These are phyloP conservation scores for Phytophthora pistaciae DNA, from an alignment of 352 stramenopile genomes.

Conservation along the genomic window DNA sequence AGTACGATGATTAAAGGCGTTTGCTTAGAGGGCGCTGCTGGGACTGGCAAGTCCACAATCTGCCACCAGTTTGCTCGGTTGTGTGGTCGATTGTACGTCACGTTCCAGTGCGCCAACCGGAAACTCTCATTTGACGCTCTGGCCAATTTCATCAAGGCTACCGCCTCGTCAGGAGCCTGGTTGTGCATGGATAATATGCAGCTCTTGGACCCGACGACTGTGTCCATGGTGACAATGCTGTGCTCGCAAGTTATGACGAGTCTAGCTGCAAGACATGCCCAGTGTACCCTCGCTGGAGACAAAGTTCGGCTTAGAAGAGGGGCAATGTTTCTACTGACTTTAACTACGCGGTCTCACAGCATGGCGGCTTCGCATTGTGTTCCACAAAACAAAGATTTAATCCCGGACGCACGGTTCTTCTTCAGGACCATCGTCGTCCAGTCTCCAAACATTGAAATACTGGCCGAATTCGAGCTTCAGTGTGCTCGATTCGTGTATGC, in stretches of 20 bases:
- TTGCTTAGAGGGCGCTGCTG: slow-evolving; percentile 44
- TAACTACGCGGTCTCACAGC: slow-evolving; percentile 9
- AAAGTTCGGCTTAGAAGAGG: slow-evolving; percentile 60
- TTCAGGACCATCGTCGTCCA: slow-evolving; percentile 53
- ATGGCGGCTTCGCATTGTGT: not conserved
- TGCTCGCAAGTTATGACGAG: slow-evolving; percentile 60
- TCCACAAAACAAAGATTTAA: not conserved
- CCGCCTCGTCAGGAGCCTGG: slow-evolving; percentile 63
- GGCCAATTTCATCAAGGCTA: slow-evolving; percentile 58
- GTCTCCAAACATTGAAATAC: slow-evolving; percentile 42
- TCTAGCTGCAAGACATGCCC: slow-evolving; percentile 42
- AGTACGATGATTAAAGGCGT: slow-evolving; percentile 48
- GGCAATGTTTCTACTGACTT: slow-evolving; percentile 46
- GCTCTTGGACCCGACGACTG: slow-evolving; percentile 18
- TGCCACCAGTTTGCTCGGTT: slow-evolving; percentile 45
- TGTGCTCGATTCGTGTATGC: slow-evolving; percentile 47
- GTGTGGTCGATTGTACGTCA: slow-evolving; percentile 61
- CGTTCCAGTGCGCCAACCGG: slow-evolving; percentile 44
- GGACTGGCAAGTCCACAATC: slow-evolving; percentile 59
- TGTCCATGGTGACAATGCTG: slow-evolving; percentile 42
- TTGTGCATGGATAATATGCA: slow-evolving; percentile 55
- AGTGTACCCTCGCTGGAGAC: slow-evolving; percentile 47
- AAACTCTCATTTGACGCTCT: slow-evolving; percentile 41
- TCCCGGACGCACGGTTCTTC: slow-evolving; percentile 39
- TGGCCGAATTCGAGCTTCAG: slow-evolving; percentile 58